These are phyloP conservation scores for Malus orientalis DNA, from an alignment of 306 rosid species.

Conservation along the genomic window DNA sequence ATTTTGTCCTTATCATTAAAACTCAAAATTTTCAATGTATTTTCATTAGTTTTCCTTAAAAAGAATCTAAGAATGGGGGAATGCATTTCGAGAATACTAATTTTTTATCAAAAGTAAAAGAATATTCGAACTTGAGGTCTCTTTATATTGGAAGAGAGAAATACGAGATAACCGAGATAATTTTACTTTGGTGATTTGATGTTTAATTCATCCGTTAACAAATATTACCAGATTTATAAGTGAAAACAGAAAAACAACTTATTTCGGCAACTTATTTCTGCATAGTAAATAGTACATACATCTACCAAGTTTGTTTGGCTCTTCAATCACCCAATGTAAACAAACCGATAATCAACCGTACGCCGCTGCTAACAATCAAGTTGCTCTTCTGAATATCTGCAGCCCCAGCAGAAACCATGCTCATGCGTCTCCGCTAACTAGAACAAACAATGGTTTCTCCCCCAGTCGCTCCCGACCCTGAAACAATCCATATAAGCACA, in stretches of 20 bases:
- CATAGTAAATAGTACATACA: neutral
- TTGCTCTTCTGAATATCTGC: constrained; percentile 8
- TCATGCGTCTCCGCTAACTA: constrained; percentile 52
- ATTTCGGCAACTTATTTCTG: neutral
- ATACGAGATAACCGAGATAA: neutral
- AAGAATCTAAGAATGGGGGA: neutral
- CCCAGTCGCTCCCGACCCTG: constrained; percentile 84
- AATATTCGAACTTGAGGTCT: no score
- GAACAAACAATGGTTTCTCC: constrained; percentile 62
- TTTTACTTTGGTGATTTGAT: neutral
- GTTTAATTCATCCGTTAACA: neutral
- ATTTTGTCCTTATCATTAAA: no score
- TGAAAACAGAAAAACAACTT: neutral
- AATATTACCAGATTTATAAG: neutral
- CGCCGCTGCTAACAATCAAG: constrained; percentile 15
- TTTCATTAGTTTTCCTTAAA: neutral
- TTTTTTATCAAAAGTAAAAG: no score
- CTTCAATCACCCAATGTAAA: constrained; percentile 20
- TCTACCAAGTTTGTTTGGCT: constrained; percentile 3
- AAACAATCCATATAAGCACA: constrained; percentile 17
- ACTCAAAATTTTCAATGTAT: no score
- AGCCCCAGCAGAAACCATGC: constrained; percentile 17
- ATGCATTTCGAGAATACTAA: neutral
- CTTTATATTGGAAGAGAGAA: neutral
- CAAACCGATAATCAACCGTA: constrained; percentile 15